Evolutionary conservation across 208 protist species (phyloP), one percentile per base, ranked within the genome.

Genomic region (Leishmania turanica): DNA sequence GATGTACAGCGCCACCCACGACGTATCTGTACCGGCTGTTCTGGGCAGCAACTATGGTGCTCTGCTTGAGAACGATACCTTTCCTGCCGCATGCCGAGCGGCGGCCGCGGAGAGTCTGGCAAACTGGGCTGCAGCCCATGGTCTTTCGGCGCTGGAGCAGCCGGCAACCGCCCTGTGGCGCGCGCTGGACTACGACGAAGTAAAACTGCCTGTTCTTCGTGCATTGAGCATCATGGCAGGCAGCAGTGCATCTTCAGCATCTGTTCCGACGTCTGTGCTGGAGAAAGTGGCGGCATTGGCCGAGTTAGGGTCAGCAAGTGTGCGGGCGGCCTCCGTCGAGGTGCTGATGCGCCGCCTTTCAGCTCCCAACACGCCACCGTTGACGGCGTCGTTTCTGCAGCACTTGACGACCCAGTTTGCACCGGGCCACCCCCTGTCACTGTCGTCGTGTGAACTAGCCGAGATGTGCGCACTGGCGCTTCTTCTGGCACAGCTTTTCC

Each of bases 81-180:
- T 81, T 40, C 73, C 82, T 17, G 60, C 13, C 7, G 82, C 54
- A 51, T 82, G 78, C 47, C 77, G 82, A 8, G 82, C 74, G 56
- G 82, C 82, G 9, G 82, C 82, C 11, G 62, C 70, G 78, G 82
- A 82, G 74, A 65, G 82, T 51, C 56, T 86, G 19, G 77, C 82
- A 24, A 34, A 60, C 70, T 86, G 82, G 82, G 66, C 77, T 42
- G 77, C 82, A 40, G 42, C 73, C n/a, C 72, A 81, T 53, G 82
- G 82, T 13, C 45, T 81, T 13, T 37, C 40, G 17, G 42, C 60
- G 7, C 37, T 82, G 51, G 73, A 81, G 54, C 24, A 53, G 73
- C 42, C 72, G 17, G 31, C 56, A 37, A 54, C 78, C 17, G 62
- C 72, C 5, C 65, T 86, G 11, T 86, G 78, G 73, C 34, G 60